Percentiles rank a stretch among this genome's conserved stretches.
Conservation (phyloP, 1,139 yeast species). For the Saccharomyces hybrid region DNA sequence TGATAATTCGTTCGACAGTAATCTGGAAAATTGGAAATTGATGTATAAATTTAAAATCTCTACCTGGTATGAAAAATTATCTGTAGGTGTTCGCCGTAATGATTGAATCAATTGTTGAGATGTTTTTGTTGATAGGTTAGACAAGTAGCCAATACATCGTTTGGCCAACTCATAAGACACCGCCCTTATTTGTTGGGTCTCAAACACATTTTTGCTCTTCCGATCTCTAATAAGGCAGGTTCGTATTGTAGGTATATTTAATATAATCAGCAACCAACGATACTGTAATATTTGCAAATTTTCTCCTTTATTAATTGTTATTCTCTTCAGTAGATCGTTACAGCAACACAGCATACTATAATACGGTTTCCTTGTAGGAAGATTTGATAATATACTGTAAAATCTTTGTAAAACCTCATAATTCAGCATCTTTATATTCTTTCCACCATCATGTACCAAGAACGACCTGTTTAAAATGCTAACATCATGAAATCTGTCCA, state of each 20-base stretch:
- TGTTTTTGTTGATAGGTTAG: slow-evolving; percentile 37
- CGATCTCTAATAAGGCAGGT: slow-evolving; percentile 35
- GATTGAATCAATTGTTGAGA: slow-evolving; percentile 48
- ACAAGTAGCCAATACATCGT: slow-evolving; percentile 55
- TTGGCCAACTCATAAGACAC: slow-evolving; percentile 58
- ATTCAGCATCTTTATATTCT: slow-evolving; percentile 32
- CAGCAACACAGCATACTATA: slow-evolving; percentile 46
- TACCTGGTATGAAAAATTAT: slow-evolving; percentile 41
- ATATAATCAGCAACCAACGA: slow-evolving; percentile 50
- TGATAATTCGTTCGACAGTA: slow-evolving; percentile 19
- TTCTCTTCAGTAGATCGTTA: slow-evolving; percentile 40
- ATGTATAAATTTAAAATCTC: slow-evolving; percentile 56
- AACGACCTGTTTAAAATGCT: slow-evolving; percentile 45
- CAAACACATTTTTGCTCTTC: slow-evolving; percentile 25
- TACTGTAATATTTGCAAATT: slow-evolving; percentile 23
- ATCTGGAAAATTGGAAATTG: slow-evolving; percentile 48
- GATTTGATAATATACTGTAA: slow-evolving; percentile 37
- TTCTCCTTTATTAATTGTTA: slow-evolving; percentile 26
- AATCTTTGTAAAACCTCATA: slow-evolving; percentile 37
- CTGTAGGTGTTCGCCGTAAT: slow-evolving; percentile 41
- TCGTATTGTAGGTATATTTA: slow-evolving; percentile 54
- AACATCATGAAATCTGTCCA: slow-evolving; percentile 37
- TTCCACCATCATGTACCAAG: slow-evolving; percentile 20
- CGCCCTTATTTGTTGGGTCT: slow-evolving; percentile 45
- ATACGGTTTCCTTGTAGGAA: slow-evolving; percentile 56